These are phyloP conservation scores for Sapria himalayana DNA, from an alignment of 345 rosid species.

Conservation along the genomic window DNA sequence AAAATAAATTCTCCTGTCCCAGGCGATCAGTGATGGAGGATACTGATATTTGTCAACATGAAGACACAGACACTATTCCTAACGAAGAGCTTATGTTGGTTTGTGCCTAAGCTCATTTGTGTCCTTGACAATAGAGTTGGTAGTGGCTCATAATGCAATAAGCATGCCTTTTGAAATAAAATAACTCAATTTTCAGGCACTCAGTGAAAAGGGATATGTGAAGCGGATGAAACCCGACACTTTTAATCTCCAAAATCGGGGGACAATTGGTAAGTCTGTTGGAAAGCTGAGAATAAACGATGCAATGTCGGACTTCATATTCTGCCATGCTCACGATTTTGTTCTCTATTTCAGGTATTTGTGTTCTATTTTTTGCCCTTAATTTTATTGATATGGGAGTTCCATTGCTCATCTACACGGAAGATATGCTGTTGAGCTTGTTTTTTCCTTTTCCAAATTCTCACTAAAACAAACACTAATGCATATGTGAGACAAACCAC, in stretches of 20 bases:
- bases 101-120: conserved; percentile 6
- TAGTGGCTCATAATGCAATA: too few species aligned
- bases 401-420: too few species aligned
- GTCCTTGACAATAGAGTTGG: too few species aligned
- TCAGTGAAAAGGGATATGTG: conserved; percentile 90
- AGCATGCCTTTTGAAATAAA: too few species aligned
- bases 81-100: conserved; percentile 91
- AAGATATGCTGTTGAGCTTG: too few species aligned
- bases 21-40: conserved; percentile 71
- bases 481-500: too few species aligned
- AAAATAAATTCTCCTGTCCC: conserved; percentile 50
- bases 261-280: conserved; percentile 91
- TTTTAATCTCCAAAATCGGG: conserved; percentile 85
- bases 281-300: conserved; percentile 80
- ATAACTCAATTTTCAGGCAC: conserved; percentile 45
- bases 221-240: conserved; percentile 83
- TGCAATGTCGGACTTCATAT: conserved; percentile 81
- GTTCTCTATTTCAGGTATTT: conserved; percentile 76
- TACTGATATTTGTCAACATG: conserved; percentile 64
- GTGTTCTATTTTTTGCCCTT: neutral
- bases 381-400: neutral
- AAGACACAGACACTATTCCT: conserved; percentile 80
- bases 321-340: conserved; percentile 84
- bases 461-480: too few species aligned
- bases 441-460: too few species aligned